Evolutionary conservation across 306 rosid genomes (phyloP), one percentile per base, ranked within the genome.

Genomic region (Ochetophila trinervis): DNA sequence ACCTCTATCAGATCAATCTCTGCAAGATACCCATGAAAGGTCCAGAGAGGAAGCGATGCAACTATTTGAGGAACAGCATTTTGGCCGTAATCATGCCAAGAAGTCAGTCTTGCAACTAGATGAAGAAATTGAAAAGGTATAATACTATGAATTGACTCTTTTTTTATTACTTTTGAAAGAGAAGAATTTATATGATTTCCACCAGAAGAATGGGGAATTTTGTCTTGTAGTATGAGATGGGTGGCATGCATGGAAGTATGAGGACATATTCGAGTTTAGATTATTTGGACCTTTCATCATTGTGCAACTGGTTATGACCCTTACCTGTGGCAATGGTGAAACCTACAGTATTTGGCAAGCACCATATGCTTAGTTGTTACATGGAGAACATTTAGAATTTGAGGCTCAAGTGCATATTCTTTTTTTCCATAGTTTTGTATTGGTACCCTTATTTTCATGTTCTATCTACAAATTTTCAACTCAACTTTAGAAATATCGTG

Each of bases 31-130:
- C 75, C 98, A 89, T 79, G 79, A 84, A 76, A 78, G 6, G 37
- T 75, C 82, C 60, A 78, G 81, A 76, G 79, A 63, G 5, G 85
- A 74, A 57, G 82, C 78, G 55, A 85, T 82, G 89, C 63, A 76
- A 60, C 82, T 74, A 54, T 92, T 92, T 79, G 96, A 92, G 44
- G 79, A 80, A 55, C 88, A 92, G 57, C 96, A 89, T 84, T 92
- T 92, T 79, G 98, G 98, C 35, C 93, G 78, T 74, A 78, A 85
- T 76, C 96, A 92, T 68, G 98, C 95, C 13, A 87, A 84, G 86
- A 92, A 85, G 86, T 92, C 98, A 24, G 75, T 79, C 21, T 7
- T 40, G 68, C 89, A 89, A 71, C 95, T 92, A 56, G 82, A 89
- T 79, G 96, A 89, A 77, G 91, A 87, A 85, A 36, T 89, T 56